Conservation (phyloP, 83 land plant genomes). For the Diphasiastrum complanatum region DNA sequence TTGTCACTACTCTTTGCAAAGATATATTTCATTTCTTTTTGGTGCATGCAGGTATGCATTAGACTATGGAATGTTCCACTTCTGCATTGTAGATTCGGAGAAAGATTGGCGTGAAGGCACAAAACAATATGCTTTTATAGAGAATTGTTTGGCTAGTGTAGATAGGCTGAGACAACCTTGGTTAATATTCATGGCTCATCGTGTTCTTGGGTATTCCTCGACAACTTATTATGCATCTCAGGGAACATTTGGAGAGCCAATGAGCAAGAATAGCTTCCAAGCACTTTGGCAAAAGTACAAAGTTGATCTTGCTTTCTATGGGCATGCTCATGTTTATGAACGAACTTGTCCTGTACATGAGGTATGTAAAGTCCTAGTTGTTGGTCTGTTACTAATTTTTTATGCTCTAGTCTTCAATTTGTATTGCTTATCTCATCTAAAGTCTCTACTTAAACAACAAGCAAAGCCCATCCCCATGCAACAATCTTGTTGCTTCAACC, state of each 20-base stretch:
- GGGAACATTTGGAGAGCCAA: slow-evolving; percentile 43
- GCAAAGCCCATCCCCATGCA: no score
- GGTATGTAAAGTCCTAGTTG: slow-evolving; percentile 15
- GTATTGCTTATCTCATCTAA: no score
- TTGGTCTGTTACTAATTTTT: no score
- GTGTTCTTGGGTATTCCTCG: slow-evolving; percentile 48
- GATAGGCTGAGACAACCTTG: slow-evolving; percentile 47
- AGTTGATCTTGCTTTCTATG: slow-evolving; percentile 42
- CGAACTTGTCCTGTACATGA: slow-evolving; percentile 44
- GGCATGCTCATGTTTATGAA: slow-evolving; percentile 47
- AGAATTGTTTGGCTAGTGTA: slow-evolving; percentile 36
- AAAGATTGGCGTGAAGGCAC: slow-evolving; percentile 44
- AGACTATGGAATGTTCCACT: slow-evolving; percentile 45
- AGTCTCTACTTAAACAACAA: no score
- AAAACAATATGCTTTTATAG: slow-evolving; percentile 40
- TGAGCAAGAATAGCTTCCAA: slow-evolving; percentile 41
- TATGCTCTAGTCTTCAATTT: no score
- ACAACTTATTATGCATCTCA: slow-evolving; percentile 15
- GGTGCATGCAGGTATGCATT: slow-evolving; percentile 31
- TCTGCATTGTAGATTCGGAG: slow-evolving; percentile 45
- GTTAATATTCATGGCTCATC: slow-evolving; percentile 42
- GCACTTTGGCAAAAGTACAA: slow-evolving; percentile 47
- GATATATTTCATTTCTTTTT: background rate
- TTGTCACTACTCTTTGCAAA: no score
- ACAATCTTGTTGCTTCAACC: no score